phyloP scores from a whole-genome alignment of 179 eudicot species.

The Beta lomatogona region DNA sequence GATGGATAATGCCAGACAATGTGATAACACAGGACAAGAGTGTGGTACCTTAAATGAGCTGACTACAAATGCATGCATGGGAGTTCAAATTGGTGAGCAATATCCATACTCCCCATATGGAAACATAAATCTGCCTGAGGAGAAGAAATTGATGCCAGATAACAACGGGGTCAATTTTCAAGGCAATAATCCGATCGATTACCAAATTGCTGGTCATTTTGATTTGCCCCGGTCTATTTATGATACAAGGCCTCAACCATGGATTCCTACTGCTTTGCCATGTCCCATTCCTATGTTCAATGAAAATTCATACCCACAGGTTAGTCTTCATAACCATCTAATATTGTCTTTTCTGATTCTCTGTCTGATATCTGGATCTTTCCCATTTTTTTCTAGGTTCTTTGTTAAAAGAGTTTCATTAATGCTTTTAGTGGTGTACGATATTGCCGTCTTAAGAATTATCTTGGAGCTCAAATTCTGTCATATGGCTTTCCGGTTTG shows the following conservation, averaged over 20 bases:
- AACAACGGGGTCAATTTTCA: slow-evolving; percentile 45
- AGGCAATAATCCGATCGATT: slow-evolving; percentile 50
- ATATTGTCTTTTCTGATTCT: background rate
- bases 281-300: slow-evolving; percentile 57
- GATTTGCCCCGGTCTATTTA: slow-evolving; percentile 59
- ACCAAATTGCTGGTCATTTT: slow-evolving; percentile 53
- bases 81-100: slow-evolving; percentile 66
- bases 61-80: slow-evolving; percentile 46
- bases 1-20: slow-evolving; percentile 45
- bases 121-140: slow-evolving; percentile 47
- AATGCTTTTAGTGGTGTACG: slow-evolving; percentile 2
- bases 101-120: slow-evolving; percentile 54
- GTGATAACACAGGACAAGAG: slow-evolving; percentile 49
- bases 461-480: background rate
- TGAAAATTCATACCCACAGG: slow-evolving; percentile 66
- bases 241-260: slow-evolving; percentile 49
- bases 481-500: slow-evolving; percentile 12
- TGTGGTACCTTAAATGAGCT: slow-evolving; percentile 49
- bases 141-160: slow-evolving; percentile 48
- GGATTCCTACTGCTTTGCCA: slow-evolving; percentile 58
- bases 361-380: slow-evolving; percentile 2
- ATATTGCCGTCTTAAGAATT: background rate
- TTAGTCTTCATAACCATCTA: slow-evolving; percentile 20
- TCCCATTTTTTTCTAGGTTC: slow-evolving; percentile 9
- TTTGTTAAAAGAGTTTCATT: background rate